Percentiles rank a stretch among this genome's conserved stretches.
These are phyloP conservation scores for Phaeophleospora eucalypticola DNA, from an alignment of 2,329 filamentous ascomycete species.

Conservation along the genomic window DNA sequence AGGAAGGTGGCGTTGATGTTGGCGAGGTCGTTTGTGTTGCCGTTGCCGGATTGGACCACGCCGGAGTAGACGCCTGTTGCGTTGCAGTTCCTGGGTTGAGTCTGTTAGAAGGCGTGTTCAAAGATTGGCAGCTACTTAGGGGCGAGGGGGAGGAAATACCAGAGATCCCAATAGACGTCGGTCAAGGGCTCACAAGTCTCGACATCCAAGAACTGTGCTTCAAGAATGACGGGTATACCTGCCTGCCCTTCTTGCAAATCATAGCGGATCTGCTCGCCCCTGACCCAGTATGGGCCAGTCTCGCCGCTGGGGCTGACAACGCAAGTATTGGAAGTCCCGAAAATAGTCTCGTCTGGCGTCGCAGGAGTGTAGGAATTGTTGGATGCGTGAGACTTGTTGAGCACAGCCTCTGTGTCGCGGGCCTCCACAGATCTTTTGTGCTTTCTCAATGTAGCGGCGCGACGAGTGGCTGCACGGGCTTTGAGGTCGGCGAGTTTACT, in stretches of 20 bases:
- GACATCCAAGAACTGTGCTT: conserved; percentile 43
- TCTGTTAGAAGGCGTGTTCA: conserved; percentile 28
- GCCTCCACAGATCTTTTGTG: background rate
- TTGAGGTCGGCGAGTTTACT: background rate
- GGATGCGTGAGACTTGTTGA: background rate
- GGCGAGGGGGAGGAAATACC: no score
- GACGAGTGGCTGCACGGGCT: background rate
- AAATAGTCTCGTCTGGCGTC: background rate
- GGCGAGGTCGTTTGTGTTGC: conserved; percentile 19
- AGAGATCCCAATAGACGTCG: conserved; percentile 41
- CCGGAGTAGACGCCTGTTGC: conserved; percentile 44
- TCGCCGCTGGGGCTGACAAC: conserved; percentile 22
- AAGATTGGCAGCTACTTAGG: no score
- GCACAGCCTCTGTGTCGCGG: background rate
- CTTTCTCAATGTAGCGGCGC: background rate
- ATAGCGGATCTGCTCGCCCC: conserved; percentile 36
- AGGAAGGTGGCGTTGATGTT: conserved; percentile 29
- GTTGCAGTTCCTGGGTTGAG: conserved; percentile 35
- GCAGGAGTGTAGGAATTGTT: background rate
- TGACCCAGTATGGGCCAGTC: conserved; percentile 27
- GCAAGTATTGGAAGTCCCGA: conserved; percentile 11
- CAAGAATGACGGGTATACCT: conserved; percentile 40
- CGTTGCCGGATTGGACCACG: conserved; percentile 29
- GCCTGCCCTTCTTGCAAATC: conserved; percentile 39
- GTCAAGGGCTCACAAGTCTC: conserved; percentile 40